Evolutionary conservation across 2,329 filamentous ascomycete genomes (phyloP).

Genomic region (Ilyonectria destructans): DNA sequence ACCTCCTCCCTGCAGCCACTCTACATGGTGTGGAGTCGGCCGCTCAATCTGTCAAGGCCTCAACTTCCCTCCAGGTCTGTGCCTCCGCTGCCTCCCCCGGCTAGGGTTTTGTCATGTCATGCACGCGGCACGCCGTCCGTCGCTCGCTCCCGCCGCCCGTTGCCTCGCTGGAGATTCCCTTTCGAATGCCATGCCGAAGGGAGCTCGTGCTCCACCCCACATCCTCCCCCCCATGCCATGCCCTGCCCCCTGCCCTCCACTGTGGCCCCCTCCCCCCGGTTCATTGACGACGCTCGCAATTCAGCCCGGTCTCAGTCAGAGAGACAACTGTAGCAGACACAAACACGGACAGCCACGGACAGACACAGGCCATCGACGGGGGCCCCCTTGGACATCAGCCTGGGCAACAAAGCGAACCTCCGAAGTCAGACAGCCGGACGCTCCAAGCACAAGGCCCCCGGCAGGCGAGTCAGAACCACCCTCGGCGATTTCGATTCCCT

Average conservation of each 20-base stretch:
- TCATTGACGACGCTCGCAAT: constrained; percentile 4
- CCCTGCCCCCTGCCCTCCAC: neutral
- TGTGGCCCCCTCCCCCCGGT: neutral
- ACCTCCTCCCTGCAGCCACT: constrained; percentile 48
- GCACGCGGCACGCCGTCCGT: constrained; percentile 26
- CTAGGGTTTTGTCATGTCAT: constrained; percentile 31
- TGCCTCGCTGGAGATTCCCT: constrained; percentile 20
- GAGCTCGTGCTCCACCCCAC: constrained; percentile 16
- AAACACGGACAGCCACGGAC: neutral
- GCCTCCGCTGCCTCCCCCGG: constrained; percentile 17
- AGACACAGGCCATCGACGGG: neutral
- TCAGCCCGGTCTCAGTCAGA: constrained; percentile 1
- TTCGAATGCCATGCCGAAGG: constrained; percentile 27
- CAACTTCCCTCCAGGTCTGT: constrained; percentile 15
- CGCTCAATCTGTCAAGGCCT: constrained; percentile 22
- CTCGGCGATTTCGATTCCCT: constrained; percentile 23
- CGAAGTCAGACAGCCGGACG: constrained; percentile 1
- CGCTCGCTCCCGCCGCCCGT: constrained; percentile 24
- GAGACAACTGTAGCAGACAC: constrained; percentile 13
- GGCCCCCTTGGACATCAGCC: neutral
- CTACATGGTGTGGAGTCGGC: constrained; percentile 41
- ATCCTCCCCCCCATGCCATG: neutral
- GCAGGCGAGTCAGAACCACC: constrained; percentile 19
- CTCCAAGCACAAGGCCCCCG: constrained; percentile 15
- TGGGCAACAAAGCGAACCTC: neutral